These are phyloP conservation scores for Colletotrichum cereale DNA, from an alignment of 2,329 filamentous ascomycete genomes.

Conservation along the genomic window DNA sequence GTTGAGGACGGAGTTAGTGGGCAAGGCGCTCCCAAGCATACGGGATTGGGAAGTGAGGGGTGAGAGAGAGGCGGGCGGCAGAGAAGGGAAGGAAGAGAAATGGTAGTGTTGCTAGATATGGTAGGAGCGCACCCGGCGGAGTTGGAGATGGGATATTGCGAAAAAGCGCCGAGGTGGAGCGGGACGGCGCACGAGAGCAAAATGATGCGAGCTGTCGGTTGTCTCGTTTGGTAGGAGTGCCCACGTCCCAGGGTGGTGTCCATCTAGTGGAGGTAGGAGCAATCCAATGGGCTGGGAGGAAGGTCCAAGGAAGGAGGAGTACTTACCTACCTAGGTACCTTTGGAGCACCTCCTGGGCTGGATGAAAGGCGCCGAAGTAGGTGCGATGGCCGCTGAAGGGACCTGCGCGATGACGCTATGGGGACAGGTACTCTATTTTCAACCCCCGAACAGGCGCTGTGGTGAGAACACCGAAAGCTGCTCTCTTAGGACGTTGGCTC, in stretches of 20 bases:
- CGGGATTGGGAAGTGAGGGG: conserved; percentile 41
- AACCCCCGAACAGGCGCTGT: conserved; percentile 6
- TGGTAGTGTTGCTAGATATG: conserved; percentile 22
- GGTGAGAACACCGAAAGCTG: conserved; percentile 13
- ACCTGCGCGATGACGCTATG: conserved; percentile 37
- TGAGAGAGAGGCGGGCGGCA: conserved; percentile 41
- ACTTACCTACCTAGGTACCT: no score
- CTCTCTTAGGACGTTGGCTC: conserved; percentile 19
- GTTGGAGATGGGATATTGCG: conserved; percentile 40
- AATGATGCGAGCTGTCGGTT: conserved; percentile 39
- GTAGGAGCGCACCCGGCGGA: conserved; percentile 30
- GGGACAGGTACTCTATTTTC: conserved; percentile 25
- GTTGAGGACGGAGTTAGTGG: conserved; percentile 21
- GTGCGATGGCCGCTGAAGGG: conserved; percentile 27
- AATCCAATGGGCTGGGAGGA: conserved; percentile 30
- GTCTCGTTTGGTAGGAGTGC: conserved; percentile 35
- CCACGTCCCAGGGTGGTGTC: conserved; percentile 20
- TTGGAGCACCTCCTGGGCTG: conserved; percentile 8
- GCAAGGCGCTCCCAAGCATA: conserved; percentile 36
- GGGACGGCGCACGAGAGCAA: conserved; percentile 40
- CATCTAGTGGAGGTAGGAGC: conserved; percentile 24
- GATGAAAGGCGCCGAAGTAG: conserved; percentile 22
- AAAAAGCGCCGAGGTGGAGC: conserved; percentile 41
- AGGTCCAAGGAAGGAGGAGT: conserved; percentile 14
- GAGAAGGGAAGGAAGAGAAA: conserved; percentile 8